Percentiles rank a stretch among this genome's conserved stretches.
These are phyloP conservation scores for Neurospora tetrasperma DNA, from an alignment of 495 filamentous ascomycete genomes.

Conservation along the genomic window DNA sequence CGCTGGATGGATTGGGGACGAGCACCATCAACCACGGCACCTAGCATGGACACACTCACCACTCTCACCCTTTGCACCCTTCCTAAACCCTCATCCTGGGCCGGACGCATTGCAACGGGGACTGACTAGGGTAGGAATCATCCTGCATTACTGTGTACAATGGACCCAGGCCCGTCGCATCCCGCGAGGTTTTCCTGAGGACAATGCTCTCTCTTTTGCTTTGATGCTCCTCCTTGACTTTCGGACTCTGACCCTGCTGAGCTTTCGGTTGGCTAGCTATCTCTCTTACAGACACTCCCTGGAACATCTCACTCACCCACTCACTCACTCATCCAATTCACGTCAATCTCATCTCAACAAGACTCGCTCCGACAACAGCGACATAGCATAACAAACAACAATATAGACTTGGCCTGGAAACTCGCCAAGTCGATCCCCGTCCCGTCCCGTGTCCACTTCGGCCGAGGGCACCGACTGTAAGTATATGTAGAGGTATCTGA, in stretches of 20 bases:
- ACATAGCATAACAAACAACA: not conserved
- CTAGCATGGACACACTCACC: not conserved
- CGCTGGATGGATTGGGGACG: not conserved
- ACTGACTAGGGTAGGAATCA: slow-evolving; percentile 11
- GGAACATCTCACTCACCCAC: not conserved
- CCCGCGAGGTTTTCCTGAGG: slow-evolving; percentile 11
- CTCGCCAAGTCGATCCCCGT: not conserved
- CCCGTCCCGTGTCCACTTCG: not conserved
- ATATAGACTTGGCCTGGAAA: not conserved
- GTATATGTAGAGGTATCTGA: not conserved
- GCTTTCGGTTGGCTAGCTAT: not conserved
- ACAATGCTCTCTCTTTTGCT: not conserved
- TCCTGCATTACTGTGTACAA: slow-evolving; percentile 5
- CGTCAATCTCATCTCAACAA: not conserved
- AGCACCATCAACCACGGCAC: not conserved
- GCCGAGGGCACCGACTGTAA: not conserved
- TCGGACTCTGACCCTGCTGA: not conserved
- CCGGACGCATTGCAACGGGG: slow-evolving; percentile 9
- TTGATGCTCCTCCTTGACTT: not conserved
- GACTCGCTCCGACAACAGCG: not conserved
- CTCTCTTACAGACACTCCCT: not conserved
- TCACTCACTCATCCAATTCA: not conserved
- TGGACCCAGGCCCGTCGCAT: slow-evolving; percentile 12
- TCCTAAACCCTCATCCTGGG: not conserved
- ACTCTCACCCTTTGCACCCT: not conserved